Evolutionary conservation across 345 rosid genomes (phyloP).

Genomic region (Combretum micranthum): DNA sequence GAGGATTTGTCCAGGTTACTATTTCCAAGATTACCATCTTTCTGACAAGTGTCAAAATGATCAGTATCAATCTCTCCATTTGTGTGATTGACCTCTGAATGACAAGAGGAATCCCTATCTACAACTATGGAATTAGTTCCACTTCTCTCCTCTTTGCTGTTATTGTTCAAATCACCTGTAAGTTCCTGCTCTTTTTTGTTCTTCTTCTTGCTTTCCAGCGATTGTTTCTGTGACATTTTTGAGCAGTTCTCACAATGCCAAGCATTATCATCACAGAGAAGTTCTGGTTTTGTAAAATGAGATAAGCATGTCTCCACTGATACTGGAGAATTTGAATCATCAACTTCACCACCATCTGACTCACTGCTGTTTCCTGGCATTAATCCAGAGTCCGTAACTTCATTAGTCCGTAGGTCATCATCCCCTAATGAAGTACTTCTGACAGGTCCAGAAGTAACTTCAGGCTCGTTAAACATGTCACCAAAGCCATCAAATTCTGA

Average conservation of each 20-base stretch:
- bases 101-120: conserved; percentile 10
- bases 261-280: conserved; percentile 84
- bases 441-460: conserved; percentile 42
- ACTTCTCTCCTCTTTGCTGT: conserved; percentile 24
- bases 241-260: conserved; percentile 95
- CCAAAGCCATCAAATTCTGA: conserved; percentile 75
- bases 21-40: conserved; percentile 11
- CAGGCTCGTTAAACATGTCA: conserved; percentile 89
- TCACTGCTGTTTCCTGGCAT: conserved; percentile 54
- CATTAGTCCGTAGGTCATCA: conserved; percentile 15
- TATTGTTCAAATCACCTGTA: conserved; percentile 10
- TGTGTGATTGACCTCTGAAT: conserved; percentile 17
- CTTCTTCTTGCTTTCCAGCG: conserved; percentile 31
- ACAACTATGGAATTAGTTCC: conserved; percentile 11
- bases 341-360: conserved; percentile 94
- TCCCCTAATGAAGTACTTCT: conserved; percentile 44
- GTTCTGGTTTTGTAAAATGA: conserved; percentile 76
- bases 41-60: conserved; percentile 9
- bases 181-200: conserved; percentile 19
- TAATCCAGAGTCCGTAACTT: conserved; percentile 42
- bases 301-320: conserved; percentile 88
- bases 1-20: conserved; percentile 13
- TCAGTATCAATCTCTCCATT: conserved; percentile 23
- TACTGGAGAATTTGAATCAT: conserved; percentile 74
- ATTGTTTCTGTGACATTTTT: conserved; percentile 34